Evolutionary conservation across 1,139 yeast species (phyloP), one percentile per base, ranked within the genome.

Genomic region (Yamadazyma atlantica): DNA sequence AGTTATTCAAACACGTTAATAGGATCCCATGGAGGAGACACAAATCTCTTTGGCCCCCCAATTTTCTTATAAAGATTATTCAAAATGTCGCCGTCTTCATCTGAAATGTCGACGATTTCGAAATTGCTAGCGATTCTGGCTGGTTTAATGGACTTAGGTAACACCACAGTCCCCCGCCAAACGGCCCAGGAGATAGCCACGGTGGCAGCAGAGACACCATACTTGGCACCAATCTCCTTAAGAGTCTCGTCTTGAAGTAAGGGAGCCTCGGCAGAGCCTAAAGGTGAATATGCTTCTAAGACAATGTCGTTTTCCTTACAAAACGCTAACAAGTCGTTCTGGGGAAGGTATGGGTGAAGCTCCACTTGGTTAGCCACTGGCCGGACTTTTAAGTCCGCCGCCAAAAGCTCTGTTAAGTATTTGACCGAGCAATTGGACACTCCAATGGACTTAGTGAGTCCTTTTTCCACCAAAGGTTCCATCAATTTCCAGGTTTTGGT

Each of bases 321-420:
- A 57, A 60, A 84, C 27, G 74, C 75, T 40, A 77, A 58, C 44
- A 86, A 67, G 44, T 84, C 83, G 30, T 60, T 67, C 58, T 85
- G 94, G 32, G 90, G 89, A 40, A 85, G 69, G 50, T 73, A 73
- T 40, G 92, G 94, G 57, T 86, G 95, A 39, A 79, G 59, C 62
- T 85, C 94, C 40, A 84, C 73, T 62, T 86, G 95, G 60, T 83
- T 80, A 36, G 68, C 80, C 25, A 80, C 89, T 19, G 95, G 96
- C 12, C 68, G 69, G 27, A 82, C 60, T 38, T 64, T 76, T 8
- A 57, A 37, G 34, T 68, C 75, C 34, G 75, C 73, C 26, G 63
- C 61, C 43, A 83, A 65, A 39, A 86, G 66, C 27, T 63, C 69
- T 48, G 78, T 65, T 41, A 86, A 38, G 41, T 62, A 63, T 22